Evolutionary conservation across 179 eudicot species (phyloP).

Genomic region (Nepenthes alata): DNA sequence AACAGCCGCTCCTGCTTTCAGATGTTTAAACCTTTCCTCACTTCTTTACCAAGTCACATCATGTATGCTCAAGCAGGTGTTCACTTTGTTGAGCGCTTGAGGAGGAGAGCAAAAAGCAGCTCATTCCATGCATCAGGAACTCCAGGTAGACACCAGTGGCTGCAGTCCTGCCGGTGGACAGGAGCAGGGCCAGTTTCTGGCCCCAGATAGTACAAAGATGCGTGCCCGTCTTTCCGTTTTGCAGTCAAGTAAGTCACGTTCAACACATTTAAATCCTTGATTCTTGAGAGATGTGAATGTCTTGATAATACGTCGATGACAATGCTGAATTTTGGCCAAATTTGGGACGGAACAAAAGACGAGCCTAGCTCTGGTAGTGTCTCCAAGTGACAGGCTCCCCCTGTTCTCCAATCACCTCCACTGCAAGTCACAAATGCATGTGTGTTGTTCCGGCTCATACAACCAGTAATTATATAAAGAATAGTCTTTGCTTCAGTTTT

Average conservation of each 20-base stretch:
- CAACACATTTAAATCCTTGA: slow-evolving; percentile 22
- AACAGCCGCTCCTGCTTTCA: no score
- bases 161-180: slow-evolving; percentile 63
- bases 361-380: slow-evolving; percentile 56
- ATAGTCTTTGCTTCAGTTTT: no score
- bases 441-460: no score
- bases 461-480: no score
- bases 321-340: slow-evolving; percentile 37
- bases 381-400: slow-evolving; percentile 75
- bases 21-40: no score
- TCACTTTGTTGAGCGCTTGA: slow-evolving; percentile 15
- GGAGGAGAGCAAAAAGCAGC: slow-evolving; percentile 53
- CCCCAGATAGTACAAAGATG: slow-evolving; percentile 60
- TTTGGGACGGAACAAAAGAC: slow-evolving; percentile 33
- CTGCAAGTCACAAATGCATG: slow-evolving; percentile 19
- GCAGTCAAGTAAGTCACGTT: slow-evolving; percentile 55
- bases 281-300: slow-evolving; percentile 12
- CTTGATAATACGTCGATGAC: slow-evolving; percentile 26
- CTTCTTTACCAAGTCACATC: no score
- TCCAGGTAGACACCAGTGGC: slow-evolving; percentile 92
- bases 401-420: slow-evolving; percentile 76
- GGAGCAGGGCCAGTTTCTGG: slow-evolving; percentile 42
- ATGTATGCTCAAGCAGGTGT: neutral
- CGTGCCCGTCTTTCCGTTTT: slow-evolving; percentile 74
- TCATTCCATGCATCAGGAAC: slow-evolving; percentile 84